Percentiles rank a stretch among this genome's conserved stretches.
Conservation (phyloP, 768 basidiomycete genomes). For the Rhizopogon sp. region DNA sequence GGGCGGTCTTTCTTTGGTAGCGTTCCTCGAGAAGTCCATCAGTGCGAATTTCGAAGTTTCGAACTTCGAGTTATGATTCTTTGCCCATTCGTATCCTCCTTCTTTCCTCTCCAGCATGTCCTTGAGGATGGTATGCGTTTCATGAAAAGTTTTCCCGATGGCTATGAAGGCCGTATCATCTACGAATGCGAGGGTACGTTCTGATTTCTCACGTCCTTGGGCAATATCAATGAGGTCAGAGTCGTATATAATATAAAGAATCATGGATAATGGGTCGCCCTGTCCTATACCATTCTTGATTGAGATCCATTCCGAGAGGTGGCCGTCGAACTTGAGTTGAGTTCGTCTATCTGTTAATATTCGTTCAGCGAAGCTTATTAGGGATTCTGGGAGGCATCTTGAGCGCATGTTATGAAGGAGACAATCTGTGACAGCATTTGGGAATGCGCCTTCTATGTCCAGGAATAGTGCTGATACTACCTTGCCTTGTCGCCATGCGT, state of each 20-base stretch:
- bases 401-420: conserved; percentile 28
- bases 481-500: conserved; percentile 29
- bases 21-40: conserved; percentile 5
- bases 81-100: conserved; percentile 14
- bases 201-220: neutral
- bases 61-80: conserved; percentile 17
- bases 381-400: neutral
- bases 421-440: conserved; percentile 26
- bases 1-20: neutral
- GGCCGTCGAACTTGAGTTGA: conserved; percentile 16
- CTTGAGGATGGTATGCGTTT: conserved; percentile 13
- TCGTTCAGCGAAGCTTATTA: conserved; percentile 5
- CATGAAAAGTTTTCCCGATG: conserved; percentile 11
- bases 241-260: conserved; percentile 30
- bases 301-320: conserved; percentile 7
- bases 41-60: conserved; percentile 16
- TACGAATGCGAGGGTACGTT: conserved; percentile 22
- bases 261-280: conserved; percentile 27
- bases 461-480: conserved; percentile 35
- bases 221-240: conserved; percentile 13
- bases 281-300: conserved; percentile 25
- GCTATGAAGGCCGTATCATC: conserved; percentile 26
- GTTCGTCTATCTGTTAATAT: conserved; percentile 6
- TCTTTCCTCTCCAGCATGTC: conserved; percentile 19
- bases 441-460: conserved; percentile 41